phyloP scores from a whole-genome alignment of 108 stramenopile species.

The Nannochloropsis salina region DNA sequence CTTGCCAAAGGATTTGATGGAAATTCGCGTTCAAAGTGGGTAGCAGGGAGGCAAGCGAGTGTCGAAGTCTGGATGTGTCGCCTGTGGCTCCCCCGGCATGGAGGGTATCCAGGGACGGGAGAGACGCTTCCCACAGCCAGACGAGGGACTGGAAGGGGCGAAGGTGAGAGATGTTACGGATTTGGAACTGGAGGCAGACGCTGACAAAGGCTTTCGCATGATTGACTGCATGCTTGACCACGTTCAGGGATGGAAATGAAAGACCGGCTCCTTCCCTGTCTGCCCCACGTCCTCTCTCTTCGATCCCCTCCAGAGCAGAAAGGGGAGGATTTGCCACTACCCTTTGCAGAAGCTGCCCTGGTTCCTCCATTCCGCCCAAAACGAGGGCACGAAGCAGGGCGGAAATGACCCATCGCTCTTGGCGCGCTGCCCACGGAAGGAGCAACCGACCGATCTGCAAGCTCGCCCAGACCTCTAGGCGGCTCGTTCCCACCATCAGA shows the following conservation, averaged over 20 bases:
- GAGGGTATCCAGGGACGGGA: not conserved
- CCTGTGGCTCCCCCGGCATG: not conserved
- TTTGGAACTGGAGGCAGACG: not conserved
- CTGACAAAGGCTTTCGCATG: not conserved
- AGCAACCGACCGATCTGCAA: slow-evolving; percentile 29
- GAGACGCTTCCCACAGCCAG: slow-evolving; percentile 66
- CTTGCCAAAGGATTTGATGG: slow-evolving; percentile 28
- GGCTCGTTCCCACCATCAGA: not conserved
- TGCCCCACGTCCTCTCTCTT: not conserved
- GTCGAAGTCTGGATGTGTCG: not conserved
- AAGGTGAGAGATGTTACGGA: slow-evolving; percentile 59
- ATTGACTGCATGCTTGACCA: slow-evolving; percentile 16
- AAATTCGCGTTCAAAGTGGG: slow-evolving; percentile 35
- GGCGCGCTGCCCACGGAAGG: slow-evolving; percentile 39
- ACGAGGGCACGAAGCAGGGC: not conserved
- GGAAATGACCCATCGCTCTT: slow-evolving; percentile 32
- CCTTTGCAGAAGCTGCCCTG: not conserved
- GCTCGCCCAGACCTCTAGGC: slow-evolving; percentile 28
- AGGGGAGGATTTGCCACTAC: no score
- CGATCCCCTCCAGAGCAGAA: not conserved
- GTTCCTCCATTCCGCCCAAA: not conserved
- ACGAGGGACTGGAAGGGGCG: slow-evolving; percentile 72
- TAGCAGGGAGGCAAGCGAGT: not conserved
- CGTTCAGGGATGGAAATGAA: not conserved
- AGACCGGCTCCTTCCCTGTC: not conserved